These are phyloP conservation scores for Starmerella bacillaris DNA, from an alignment of 805 yeast genomes.

Conservation along the genomic window DNA sequence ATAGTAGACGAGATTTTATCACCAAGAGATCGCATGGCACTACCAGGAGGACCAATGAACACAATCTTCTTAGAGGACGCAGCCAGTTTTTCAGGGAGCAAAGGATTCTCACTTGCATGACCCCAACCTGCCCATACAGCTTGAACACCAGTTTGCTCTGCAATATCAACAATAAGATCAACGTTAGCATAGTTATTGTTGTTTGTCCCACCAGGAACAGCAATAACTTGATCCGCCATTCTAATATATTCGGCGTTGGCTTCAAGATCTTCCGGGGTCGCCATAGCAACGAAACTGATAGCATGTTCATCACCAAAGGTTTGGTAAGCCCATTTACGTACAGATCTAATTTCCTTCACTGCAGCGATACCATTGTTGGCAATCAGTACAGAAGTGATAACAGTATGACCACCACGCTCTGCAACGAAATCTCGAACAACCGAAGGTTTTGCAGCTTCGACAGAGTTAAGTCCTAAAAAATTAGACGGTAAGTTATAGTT, in stretches of 20 bases:
- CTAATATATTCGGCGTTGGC: conserved; percentile 96
- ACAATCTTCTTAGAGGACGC: conserved; percentile 78
- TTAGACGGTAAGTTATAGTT: conserved; percentile 38
- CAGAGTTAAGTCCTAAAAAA: conserved; percentile 67
- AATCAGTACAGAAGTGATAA: conserved; percentile 62
- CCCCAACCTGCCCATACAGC: conserved; percentile 99
- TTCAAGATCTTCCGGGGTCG: conserved; percentile 95
- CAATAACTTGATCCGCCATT: conserved; percentile 97
- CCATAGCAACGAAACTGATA: conserved; percentile 92
- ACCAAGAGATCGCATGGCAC: conserved; percentile 98
- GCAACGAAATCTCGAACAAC: conserved; percentile 68
- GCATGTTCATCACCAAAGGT: conserved; percentile 94
- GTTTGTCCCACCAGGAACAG: conserved; percentile 98
- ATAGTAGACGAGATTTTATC: conserved; percentile 95
- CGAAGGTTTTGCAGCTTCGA: conserved; percentile 53
- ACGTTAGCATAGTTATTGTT: conserved; percentile 97
- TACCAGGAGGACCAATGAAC: conserved; percentile 97
- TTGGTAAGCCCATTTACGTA: conserved; percentile 97
- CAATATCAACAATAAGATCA: conserved; percentile 87
- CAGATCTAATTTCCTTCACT: conserved; percentile 91
- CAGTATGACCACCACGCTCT: conserved; percentile 84
- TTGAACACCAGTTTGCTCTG: conserved; percentile 89
- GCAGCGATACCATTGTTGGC: conserved; percentile 99
- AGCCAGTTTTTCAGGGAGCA: conserved; percentile 81
- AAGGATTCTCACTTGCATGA: conserved; percentile 98